Evolutionary conservation across 2,329 filamentous ascomycete species (phyloP), one percentile per base, ranked within the genome.

Genomic region (Zalaria obscura): DNA sequence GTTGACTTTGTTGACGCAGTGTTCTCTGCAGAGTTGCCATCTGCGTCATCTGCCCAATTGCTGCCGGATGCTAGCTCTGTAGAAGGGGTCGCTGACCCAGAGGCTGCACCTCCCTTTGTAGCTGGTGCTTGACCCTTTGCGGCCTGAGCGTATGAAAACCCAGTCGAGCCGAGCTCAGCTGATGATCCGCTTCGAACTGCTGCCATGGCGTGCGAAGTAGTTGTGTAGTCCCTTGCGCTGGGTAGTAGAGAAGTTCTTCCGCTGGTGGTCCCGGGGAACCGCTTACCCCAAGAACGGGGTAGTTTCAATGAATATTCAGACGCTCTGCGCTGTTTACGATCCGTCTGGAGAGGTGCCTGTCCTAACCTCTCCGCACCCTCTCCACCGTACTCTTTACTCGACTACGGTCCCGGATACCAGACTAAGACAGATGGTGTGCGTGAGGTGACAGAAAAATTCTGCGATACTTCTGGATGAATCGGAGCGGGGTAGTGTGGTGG

Each of bases 131-230:
- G 75, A 56, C 88, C 86, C 63, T 91, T 91, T 45, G 89, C 89
- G 57, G 89, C 89, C 72, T 94, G 87, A 55, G 89, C 89, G 64
- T 96, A 96, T 45, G 89, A 95, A 60, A 95, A 94, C 51, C 55
- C 55, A 25, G 32, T n/a, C 29, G 18, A 18, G 18, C 18, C 18
- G 18, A 18, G 18, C 18, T 18, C 18, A 18, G 18, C 18, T 18
- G 18, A 18, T 18, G 18, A 18, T 18, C 18, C 18, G 18, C 18
- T 18, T 18, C 18, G 18, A 18, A 18, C 18, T 18, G 18, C 18
- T 18, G 18, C 18, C 18, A 18, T 18, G 18, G 18, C 18, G 18
- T 18, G 18, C 18, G 18, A 18, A 18, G n/a, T 32, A 7, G 29
- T 32, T 32, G 29, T 32, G 29, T 32, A 32, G 29, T 7, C 7